Percentiles rank a stretch among this genome's conserved stretches.
Conservation (phyloP, 768 basidiomycete genomes). For the Tylopilus intermedius region DNA sequence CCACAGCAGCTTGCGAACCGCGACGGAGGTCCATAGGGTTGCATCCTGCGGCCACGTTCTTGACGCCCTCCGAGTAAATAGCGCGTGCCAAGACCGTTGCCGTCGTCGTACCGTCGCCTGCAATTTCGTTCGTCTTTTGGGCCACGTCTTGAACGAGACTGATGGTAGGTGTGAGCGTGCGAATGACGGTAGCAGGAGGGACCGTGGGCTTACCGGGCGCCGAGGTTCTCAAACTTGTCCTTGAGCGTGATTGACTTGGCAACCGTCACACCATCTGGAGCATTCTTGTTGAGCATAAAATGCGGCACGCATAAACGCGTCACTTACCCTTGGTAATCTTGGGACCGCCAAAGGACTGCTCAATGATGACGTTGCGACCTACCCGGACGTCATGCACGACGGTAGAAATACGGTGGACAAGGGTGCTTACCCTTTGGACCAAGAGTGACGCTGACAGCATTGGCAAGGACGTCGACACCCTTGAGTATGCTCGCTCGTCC, state of each 20-base stretch:
- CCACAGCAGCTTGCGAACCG: constrained; percentile 95
- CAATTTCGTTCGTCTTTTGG: constrained; percentile 93
- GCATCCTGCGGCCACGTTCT: constrained; percentile 98
- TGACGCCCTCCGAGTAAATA: constrained; percentile 97
- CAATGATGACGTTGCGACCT: constrained; percentile 98
- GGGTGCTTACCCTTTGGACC: constrained; percentile 74
- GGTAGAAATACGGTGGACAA: background rate
- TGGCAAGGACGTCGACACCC: constrained; percentile 95
- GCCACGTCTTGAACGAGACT: constrained; percentile 95
- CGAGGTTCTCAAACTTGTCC: constrained; percentile 99
- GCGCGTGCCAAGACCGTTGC: constrained; percentile 95
- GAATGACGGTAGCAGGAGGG: background rate
- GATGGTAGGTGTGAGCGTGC: constrained; percentile 5
- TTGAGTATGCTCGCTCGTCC: constrained; percentile 90
- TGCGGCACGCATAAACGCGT: background rate
- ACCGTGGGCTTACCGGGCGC: constrained; percentile 69
- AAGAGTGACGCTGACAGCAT: constrained; percentile 93
- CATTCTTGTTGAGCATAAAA: constrained; percentile 3
- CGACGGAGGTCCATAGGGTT: constrained; percentile 99
- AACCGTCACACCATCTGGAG: constrained; percentile 90
- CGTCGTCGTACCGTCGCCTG: constrained; percentile 97
- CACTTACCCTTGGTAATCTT: constrained; percentile 91
- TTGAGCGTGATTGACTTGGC: constrained; percentile 93
- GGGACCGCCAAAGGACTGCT: constrained; percentile 83
- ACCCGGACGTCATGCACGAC: constrained; percentile 10